These are phyloP conservation scores for Fusarium siculi DNA, from an alignment of 2,329 filamentous ascomycete species.

Conservation along the genomic window DNA sequence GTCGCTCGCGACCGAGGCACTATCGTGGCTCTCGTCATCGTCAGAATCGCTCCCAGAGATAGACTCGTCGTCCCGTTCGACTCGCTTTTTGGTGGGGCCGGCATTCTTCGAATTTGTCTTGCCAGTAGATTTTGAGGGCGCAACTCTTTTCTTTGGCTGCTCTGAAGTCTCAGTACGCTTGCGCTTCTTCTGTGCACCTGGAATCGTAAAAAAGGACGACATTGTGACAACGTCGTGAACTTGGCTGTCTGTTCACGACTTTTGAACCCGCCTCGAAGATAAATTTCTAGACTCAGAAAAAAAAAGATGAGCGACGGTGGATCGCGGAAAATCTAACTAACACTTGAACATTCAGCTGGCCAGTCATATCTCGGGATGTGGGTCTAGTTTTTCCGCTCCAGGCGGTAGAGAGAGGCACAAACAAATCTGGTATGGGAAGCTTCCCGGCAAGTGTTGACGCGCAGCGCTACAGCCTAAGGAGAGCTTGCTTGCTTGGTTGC, in stretches of 20 bases:
- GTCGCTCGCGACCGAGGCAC: slow-evolving; percentile 56
- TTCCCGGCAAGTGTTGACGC: slow-evolving; percentile 47
- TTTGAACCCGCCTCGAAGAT: slow-evolving; percentile 45
- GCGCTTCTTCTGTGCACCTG: slow-evolving; percentile 88
- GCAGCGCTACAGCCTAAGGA: slow-evolving; percentile 53
- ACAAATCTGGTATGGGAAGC: slow-evolving; percentile 33
- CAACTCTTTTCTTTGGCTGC: slow-evolving; percentile 68
- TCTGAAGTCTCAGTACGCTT: slow-evolving; percentile 73
- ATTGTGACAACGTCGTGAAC: slow-evolving; percentile 59
- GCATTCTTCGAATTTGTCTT: slow-evolving; percentile 56
- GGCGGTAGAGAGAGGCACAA: slow-evolving; percentile 51
- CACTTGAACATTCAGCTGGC: slow-evolving; percentile 2
- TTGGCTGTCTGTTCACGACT: slow-evolving; percentile 43
- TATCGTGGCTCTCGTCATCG: slow-evolving; percentile 63
- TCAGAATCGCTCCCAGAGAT: slow-evolving; percentile 87
- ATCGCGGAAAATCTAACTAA: slow-evolving; percentile 38
- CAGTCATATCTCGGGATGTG: slow-evolving; percentile 40
- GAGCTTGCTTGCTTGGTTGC: slow-evolving; percentile 43
- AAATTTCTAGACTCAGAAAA: slow-evolving; percentile 48
- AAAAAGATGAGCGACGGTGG: slow-evolving; percentile 53
- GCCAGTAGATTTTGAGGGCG: slow-evolving; percentile 56
- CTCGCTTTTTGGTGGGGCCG: slow-evolving; percentile 57
- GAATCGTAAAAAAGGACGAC: slow-evolving; percentile 96
- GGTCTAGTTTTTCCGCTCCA: slow-evolving; percentile 47
- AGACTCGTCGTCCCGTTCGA: slow-evolving; percentile 71